Base-by-base conservation (phyloP, 306 rosid species). In the Comarum palustre region DNA sequence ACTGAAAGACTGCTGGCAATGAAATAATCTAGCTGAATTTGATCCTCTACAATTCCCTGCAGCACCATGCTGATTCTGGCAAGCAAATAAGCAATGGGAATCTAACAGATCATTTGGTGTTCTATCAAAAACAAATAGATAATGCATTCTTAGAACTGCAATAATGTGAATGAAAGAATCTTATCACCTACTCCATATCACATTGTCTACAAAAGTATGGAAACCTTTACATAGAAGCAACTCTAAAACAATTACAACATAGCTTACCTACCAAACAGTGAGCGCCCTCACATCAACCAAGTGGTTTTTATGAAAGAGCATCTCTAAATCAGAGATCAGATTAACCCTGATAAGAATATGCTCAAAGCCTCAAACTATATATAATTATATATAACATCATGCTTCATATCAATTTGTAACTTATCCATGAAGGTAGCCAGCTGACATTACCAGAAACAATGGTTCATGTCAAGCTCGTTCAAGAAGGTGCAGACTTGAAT, bases 151-250 rank as follows among this genome's bases (percentile, higher is more conserved):
- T 57, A 59, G 19, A n/a, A 72, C 47, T 2, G 47, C 66, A 73
- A n/a, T 32, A 31, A 16, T 60, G 42, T 60, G 42, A 60, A 29
- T 60, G 66, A 38, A 36, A 25, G 46, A 45, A 42, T 45, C 27
- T 73, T 61, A 13, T 62, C 22, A 61, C 59, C 61, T n/a, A 46
- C 69, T 46, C 78, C 20, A 45, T 14, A 12, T 58, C 64, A 58
- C 34, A 25, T 29, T 58, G 38, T 27, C 64, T 58, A 58, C 55
- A 64, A 50, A 74, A 54, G 51, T 4, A 2, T 27, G 22, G 71
- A 22, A 50, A n/a, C 64, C 51, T 50, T 63, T 50, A 34, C 50
- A 39, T 74, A 63, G 51, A 74, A 50, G 62, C 11, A 22, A 74
- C 39, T 45, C 29, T 19, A 73, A 11, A 6, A 39, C 4, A 31